A percentile compares a stretch with the other conserved stretches of the same genome.
phyloP scores from a whole-genome alignment of 352 stramenopile genomes.

The Hyaloperonospora brassicae region DNA sequence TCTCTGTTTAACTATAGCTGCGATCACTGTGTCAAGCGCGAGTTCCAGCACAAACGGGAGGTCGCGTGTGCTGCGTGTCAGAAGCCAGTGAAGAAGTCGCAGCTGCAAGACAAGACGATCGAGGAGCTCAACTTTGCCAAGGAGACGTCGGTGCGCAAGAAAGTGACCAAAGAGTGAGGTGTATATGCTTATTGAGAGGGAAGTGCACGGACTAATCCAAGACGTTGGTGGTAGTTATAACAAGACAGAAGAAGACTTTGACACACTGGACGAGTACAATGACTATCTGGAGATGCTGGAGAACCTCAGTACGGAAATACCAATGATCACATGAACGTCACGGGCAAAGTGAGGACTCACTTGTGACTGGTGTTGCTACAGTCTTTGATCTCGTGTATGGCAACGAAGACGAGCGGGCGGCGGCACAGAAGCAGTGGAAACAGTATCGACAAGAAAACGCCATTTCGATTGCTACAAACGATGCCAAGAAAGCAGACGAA shows the following conservation, averaged over 20 bases:
- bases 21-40: slow-evolving; percentile 79
- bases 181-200: slow-evolving; percentile 13
- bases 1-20: slow-evolving; percentile 35
- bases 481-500: slow-evolving; percentile 81
- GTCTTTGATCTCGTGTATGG: slow-evolving; percentile 83
- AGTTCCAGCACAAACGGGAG: slow-evolving; percentile 84
- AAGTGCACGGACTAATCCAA: neutral
- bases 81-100: slow-evolving; percentile 84
- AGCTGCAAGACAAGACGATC: slow-evolving; percentile 84
- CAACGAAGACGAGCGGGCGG: slow-evolving; percentile 57
- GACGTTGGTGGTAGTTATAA: slow-evolving; percentile 55
- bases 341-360: neutral
- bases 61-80: slow-evolving; percentile 74
- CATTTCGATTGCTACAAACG: slow-evolving; percentile 77
- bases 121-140: slow-evolving; percentile 85
- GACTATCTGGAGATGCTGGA: slow-evolving; percentile 80
- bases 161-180: slow-evolving; percentile 73
- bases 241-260: slow-evolving; percentile 83
- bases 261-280: slow-evolving; percentile 82
- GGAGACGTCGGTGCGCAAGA: slow-evolving; percentile 81
- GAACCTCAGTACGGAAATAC: slow-evolving; percentile 57
- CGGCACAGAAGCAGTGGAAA: slow-evolving; percentile 79
- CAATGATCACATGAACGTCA: neutral
- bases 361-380: slow-evolving; percentile 20
- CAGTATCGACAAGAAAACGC: slow-evolving; percentile 77